Evolutionary conservation across 2,329 filamentous ascomycete genomes (phyloP).

Genomic region (Fusarium sacchari): DNA sequence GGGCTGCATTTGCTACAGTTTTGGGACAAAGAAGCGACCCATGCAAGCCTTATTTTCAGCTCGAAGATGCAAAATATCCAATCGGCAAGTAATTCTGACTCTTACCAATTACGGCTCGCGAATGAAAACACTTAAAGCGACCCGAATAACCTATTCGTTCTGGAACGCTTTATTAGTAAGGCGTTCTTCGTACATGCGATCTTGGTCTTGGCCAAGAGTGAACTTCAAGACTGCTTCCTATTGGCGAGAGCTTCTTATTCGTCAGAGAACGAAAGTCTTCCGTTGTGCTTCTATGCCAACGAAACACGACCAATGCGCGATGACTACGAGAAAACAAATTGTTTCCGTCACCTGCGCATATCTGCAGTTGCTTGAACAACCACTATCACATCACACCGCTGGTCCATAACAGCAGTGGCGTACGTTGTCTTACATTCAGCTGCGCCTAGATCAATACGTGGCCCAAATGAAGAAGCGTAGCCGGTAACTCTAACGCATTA

Average conservation of each 20-base stretch:
- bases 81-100: fast-evolving
- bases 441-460: not conserved
- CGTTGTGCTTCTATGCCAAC: fast-evolving
- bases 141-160: fast-evolving
- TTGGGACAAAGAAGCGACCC: fast-evolving
- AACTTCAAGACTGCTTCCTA: too few species aligned
- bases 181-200: not conserved
- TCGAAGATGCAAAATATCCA: fast-evolving
- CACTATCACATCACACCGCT: not conserved
- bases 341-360: fast-evolving
- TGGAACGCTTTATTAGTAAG: fast-evolving
- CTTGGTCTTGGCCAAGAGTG: not conserved
- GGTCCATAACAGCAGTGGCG: too few species aligned
- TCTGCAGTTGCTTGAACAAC: not conserved
- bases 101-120: not conserved
- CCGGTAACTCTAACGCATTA: not conserved
- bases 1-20: not conserved
- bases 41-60: fast-evolving
- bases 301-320: not conserved
- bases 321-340: not conserved
- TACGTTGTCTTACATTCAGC: not conserved
- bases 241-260: fast-evolving
- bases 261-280: too few species aligned
- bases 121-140: not conserved
- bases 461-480: not conserved